phyloP scores from a whole-genome alignment of 139 green algal genomes.

The Chlamydomonas schloesseri region DNA sequence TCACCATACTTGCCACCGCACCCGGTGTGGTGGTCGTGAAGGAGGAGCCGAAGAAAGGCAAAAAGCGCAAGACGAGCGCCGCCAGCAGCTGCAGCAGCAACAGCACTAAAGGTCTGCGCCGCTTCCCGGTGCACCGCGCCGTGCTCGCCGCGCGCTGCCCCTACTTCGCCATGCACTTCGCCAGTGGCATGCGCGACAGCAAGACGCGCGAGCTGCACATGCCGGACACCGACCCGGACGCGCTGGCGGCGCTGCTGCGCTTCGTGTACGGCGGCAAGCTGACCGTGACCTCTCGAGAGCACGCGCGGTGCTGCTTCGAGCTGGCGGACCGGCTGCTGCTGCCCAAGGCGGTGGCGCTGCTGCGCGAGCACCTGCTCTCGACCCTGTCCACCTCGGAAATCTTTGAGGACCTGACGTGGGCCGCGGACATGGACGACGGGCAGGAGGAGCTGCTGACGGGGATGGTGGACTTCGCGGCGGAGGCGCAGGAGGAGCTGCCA shows the following conservation, averaged over 20 bases:
- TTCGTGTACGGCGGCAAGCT: neutral
- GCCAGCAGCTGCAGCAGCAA: too few relatives aligned
- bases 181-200: neutral
- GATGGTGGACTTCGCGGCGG: neutral
- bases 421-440: too few relatives aligned
- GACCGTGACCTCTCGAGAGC: accelerated
- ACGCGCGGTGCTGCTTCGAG: neutral
- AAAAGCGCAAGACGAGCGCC: too few relatives aligned
- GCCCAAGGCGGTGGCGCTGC: neutral
- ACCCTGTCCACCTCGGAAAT: neutral
- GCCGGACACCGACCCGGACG: neutral
- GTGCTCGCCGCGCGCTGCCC: neutral
- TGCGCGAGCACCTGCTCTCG: neutral
- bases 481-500: neutral
- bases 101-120: too few relatives aligned
- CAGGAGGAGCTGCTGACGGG: neutral
- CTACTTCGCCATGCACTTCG: neutral
- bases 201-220: neutral
- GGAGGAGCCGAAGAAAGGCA: too few relatives aligned
- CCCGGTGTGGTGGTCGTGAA: too few relatives aligned
- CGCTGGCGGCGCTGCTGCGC: neutral
- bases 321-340: neutral
- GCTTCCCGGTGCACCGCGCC: neutral
- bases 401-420: neutral
- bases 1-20: neutral